Percentiles rank a stretch among this genome's conserved stretches.
phyloP scores from a whole-genome alignment of 768 basidiomycete genomes.

The Leucocoprinus sp. region DNA sequence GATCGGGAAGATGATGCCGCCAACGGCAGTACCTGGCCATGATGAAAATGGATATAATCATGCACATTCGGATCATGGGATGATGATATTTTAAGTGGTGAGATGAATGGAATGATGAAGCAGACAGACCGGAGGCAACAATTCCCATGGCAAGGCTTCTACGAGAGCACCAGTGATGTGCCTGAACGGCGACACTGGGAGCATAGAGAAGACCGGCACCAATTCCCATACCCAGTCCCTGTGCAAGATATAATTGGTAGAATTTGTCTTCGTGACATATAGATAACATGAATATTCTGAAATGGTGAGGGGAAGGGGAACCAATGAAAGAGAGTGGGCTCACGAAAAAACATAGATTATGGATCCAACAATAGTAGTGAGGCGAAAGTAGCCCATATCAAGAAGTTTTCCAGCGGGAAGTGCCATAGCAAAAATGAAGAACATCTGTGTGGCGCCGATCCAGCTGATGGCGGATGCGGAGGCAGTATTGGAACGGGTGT shows the following conservation, averaged over 20 bases:
- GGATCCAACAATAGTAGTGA: slow-evolving; percentile 29
- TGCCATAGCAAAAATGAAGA: slow-evolving; percentile 38
- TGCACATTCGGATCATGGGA: no score
- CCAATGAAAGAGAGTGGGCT: slow-evolving; percentile 10
- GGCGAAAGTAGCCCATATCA: slow-evolving; percentile 43
- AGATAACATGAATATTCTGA: slow-evolving; percentile 43
- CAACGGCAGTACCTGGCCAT: slow-evolving; percentile 37
- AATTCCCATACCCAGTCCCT: slow-evolving; percentile 49
- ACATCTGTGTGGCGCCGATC: slow-evolving; percentile 45
- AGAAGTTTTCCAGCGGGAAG: slow-evolving; percentile 37
- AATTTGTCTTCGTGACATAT: slow-evolving; percentile 37
- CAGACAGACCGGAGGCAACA: slow-evolving; percentile 35
- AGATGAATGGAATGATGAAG: background rate
- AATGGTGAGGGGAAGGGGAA: background rate
- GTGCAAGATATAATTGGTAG: slow-evolving; percentile 46
- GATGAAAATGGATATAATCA: no score
- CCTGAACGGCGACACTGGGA: slow-evolving; percentile 42
- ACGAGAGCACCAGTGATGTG: slow-evolving; percentile 43
- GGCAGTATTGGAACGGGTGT: slow-evolving; percentile 19
- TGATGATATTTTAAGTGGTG: slow-evolving; percentile 9
- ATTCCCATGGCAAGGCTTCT: slow-evolving; percentile 49
- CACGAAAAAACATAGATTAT: slow-evolving; percentile 36
- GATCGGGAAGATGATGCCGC: slow-evolving; percentile 45
- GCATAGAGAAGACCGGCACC: slow-evolving; percentile 50
- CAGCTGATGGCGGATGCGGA: slow-evolving; percentile 30